A percentile compares a stretch with the other conserved stretches of the same genome.
Conservation (phyloP, 2,329 filamentous ascomycete genomes). For the Cercospora sojina region DNA sequence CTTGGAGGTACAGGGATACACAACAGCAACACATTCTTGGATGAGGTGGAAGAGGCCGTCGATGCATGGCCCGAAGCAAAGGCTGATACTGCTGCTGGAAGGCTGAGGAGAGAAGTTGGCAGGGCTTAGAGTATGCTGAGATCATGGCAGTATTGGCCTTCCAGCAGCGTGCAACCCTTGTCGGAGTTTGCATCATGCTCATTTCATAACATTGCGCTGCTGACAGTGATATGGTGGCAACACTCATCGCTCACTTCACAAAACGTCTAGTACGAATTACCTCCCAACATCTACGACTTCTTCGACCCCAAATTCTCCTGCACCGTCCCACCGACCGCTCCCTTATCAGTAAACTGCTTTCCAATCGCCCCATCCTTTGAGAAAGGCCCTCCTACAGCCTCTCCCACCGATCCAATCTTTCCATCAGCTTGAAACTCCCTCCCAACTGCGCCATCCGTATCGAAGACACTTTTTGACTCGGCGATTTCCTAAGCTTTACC, state of each 20-base stretch:
- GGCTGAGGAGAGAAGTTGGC: slow-evolving; percentile 61
- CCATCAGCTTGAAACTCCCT: slow-evolving; percentile 10
- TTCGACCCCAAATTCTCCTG: slow-evolving; percentile 8
- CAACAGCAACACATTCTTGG: slow-evolving; percentile 83
- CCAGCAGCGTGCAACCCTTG: background rate
- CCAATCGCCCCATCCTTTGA: background rate
- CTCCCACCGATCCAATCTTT: background rate
- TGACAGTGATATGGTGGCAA: background rate
- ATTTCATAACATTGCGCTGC: background rate
- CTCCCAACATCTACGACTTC: background rate
- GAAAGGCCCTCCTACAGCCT: slow-evolving; percentile 6
- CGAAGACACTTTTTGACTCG: slow-evolving; percentile 9
- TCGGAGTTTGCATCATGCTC: background rate
- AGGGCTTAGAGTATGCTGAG: slow-evolving; percentile 34
- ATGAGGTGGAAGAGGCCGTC: slow-evolving; percentile 88
- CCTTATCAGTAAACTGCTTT: slow-evolving; percentile 6
- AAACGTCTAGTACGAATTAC: background rate
- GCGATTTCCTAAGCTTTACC: slow-evolving; percentile 12
- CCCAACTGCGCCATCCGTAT: slow-evolving; percentile 9
- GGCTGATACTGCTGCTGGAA: slow-evolving; percentile 59
- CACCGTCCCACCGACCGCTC: slow-evolving; percentile 4
- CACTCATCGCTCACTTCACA: background rate
- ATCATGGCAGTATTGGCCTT: background rate
- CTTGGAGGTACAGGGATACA: slow-evolving; percentile 85
- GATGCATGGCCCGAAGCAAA: slow-evolving; percentile 75